Conservation (phyloP, 306 rosid species). For the Casuarina equisetifolia region DNA sequence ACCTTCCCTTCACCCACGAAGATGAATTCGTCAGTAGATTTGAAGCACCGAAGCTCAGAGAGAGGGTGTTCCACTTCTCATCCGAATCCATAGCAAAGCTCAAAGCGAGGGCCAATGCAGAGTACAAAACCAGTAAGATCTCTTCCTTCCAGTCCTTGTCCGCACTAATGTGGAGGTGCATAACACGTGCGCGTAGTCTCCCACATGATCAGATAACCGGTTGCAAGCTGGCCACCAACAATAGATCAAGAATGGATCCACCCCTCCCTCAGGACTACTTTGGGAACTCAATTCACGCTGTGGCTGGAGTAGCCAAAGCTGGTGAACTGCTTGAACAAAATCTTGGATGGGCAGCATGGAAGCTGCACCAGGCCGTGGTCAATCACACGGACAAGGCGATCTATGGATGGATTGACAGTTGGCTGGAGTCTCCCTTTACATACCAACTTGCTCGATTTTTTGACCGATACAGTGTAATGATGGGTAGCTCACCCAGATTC, state of each 20-base stretch:
- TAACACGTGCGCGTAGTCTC: slow-evolving; percentile 41
- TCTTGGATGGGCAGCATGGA: slow-evolving; percentile 66
- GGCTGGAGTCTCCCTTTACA: slow-evolving; percentile 36
- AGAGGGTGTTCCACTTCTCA: slow-evolving; percentile 59
- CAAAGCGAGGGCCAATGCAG: slow-evolving; percentile 57
- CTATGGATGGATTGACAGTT: neutral
- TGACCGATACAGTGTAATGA: slow-evolving; percentile 31
- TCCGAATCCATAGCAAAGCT: slow-evolving; percentile 49
- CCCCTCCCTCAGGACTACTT: slow-evolving; percentile 44
- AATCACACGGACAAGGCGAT: slow-evolving; percentile 22
- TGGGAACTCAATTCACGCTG: slow-evolving; percentile 28
- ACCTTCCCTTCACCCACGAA: slow-evolving; percentile 48
- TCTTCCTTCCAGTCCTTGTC: slow-evolving; percentile 62
- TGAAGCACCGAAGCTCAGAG: slow-evolving; percentile 44
- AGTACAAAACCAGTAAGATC: slow-evolving; percentile 30
- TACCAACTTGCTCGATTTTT: neutral
- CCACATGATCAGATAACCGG: slow-evolving; percentile 18
- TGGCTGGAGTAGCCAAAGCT: slow-evolving; percentile 12
- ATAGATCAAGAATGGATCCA: slow-evolving; percentile 54
- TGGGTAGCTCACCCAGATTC: slow-evolving; percentile 62
- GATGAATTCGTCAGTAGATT: slow-evolving; percentile 45
- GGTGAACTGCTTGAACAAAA: slow-evolving; percentile 38
- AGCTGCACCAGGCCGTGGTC: slow-evolving; percentile 41
- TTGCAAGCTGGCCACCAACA: slow-evolving; percentile 41
- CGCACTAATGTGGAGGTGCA: slow-evolving; percentile 53